Conservation (phyloP, 2,329 filamentous ascomycete genomes). For the Trematosphaeria pertusa region DNA sequence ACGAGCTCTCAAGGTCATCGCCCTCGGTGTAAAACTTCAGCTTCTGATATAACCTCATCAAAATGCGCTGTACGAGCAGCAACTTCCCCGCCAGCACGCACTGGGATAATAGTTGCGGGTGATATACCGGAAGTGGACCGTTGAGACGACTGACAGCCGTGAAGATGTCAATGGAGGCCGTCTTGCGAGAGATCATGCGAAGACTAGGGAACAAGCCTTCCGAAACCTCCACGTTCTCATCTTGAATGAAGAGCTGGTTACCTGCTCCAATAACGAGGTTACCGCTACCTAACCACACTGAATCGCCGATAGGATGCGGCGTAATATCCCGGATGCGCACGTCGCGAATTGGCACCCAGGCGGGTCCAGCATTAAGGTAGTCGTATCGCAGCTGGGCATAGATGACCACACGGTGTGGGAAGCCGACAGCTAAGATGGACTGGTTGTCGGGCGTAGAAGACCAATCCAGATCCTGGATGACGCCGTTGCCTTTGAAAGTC, state of each 20-base stretch:
- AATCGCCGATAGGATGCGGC: conserved; percentile 90
- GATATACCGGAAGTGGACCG: conserved; percentile 85
- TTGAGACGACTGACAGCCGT: conserved; percentile 84
- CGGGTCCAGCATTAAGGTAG: conserved; percentile 86
- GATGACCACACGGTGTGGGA: conserved; percentile 82
- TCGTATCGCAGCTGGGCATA: conserved; percentile 90
- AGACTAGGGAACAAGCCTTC: conserved; percentile 66
- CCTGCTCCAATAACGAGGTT: conserved; percentile 87
- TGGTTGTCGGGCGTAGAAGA: conserved; percentile 89
- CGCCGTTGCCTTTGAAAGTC: conserved; percentile 73
- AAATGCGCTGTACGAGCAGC: conserved; percentile 71
- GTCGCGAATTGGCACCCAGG: conserved; percentile 85
- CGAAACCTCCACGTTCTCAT: conserved; percentile 72
- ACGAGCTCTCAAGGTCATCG: conserved; percentile 78
- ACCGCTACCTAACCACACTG: conserved; percentile 86
- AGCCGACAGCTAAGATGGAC: conserved; percentile 90
- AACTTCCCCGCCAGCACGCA: conserved; percentile 84
- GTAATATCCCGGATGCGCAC: conserved; percentile 82
- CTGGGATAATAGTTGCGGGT: conserved; percentile 88
- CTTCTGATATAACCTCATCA: conserved; percentile 74
- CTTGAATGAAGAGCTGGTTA: conserved; percentile 88
- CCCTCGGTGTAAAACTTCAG: conserved; percentile 85
- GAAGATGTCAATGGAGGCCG: conserved; percentile 72
- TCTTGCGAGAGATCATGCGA: conserved; percentile 57
- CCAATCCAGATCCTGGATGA: conserved; percentile 90